phyloP scores from a whole-genome alignment of 257 asterid genomes.

The Plantago ovata region DNA sequence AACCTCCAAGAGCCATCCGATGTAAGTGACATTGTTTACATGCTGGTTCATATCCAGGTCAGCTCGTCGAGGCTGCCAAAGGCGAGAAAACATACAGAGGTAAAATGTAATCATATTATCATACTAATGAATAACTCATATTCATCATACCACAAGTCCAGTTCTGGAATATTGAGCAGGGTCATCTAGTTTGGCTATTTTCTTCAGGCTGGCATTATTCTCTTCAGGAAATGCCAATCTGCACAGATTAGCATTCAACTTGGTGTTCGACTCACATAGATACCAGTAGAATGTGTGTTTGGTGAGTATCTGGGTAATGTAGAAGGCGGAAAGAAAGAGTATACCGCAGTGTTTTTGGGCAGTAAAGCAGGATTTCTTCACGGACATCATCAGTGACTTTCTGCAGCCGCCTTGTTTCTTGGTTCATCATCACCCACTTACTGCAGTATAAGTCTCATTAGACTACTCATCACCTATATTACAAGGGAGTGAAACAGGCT shows the following conservation, averaged over 20 bases:
- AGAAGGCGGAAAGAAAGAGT: constrained; percentile 6
- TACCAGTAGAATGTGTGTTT: background rate
- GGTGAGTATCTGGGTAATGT: background rate
- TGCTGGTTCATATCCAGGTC: constrained; percentile 97
- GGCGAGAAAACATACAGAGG: background rate
- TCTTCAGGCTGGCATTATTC: constrained; percentile 84
- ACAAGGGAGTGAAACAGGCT: background rate
- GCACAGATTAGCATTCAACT: background rate
- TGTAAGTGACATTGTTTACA: constrained; percentile 88
- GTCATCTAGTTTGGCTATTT: constrained; percentile 82
- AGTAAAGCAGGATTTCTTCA: constrained; percentile 58
- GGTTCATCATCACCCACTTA: constrained; percentile 99
- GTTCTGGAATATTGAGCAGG: constrained; percentile 52
- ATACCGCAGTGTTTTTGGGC: constrained; percentile 78
- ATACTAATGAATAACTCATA: background rate
- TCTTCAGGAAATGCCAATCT: constrained; percentile 91
- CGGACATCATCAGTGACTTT: constrained; percentile 93
- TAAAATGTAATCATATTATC: background rate
- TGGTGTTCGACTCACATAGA: too few species aligned
- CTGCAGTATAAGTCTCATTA: too few species aligned
- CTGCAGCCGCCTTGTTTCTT: constrained; percentile 86
- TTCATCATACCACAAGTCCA: constrained; percentile 74
- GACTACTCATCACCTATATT: too few species aligned
- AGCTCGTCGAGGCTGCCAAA: constrained; percentile 81
- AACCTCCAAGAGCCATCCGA: constrained; percentile 98